Base-by-base conservation (phyloP, 1,139 yeast species). In the Suhomyces atakaporum region DNA sequence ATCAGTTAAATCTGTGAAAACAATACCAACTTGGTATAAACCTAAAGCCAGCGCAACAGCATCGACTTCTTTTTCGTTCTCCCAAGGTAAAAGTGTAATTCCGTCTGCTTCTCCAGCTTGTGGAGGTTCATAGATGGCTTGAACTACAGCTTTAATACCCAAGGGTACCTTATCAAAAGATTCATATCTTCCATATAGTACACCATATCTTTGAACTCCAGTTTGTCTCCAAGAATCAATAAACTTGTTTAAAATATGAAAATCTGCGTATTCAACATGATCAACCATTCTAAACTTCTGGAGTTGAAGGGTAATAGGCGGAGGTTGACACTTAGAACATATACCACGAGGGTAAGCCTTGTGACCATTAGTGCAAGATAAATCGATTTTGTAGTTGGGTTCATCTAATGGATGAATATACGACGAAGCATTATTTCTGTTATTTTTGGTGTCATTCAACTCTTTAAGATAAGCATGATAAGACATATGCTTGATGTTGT, bases 301-400 rank as follows among this genome's bases (percentile, higher is more conserved):
- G 57, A 83, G 90, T 57, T 85, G 95, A 44, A 94, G 69, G 0
- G 97, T 89, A 40, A 94, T 88, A 0, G 96, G 95, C 1, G 96
- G 81, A 1, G 98, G 97, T 60, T 90, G 97, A 60, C 98, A 92
- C 59, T 89, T 88, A n/a, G 96, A 84, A 56, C 98, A 92, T 46
- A 92, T 89, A 1, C 97, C 97, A 37, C 70, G 75, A 1, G 98
- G 97, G 84, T 95, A 90, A 6, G 96, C 92, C 31, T 83, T 79
- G 60, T 92, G 98, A 0, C 96, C 96, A 28, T 79, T 73, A 1
- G 74, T 75, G 55, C 97, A 89, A 10, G 73, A 63, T 43, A 74
- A 70, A 43, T 78, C 71, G 21, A 92, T 86, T 26, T 62, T 58
- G 58, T 75, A 92, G 50, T 80, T 69, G 1, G 94, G 87, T 50